phyloP scores from a whole-genome alignment of 176 grass and related monocot species.

The Pontederia paniculata region DNA sequence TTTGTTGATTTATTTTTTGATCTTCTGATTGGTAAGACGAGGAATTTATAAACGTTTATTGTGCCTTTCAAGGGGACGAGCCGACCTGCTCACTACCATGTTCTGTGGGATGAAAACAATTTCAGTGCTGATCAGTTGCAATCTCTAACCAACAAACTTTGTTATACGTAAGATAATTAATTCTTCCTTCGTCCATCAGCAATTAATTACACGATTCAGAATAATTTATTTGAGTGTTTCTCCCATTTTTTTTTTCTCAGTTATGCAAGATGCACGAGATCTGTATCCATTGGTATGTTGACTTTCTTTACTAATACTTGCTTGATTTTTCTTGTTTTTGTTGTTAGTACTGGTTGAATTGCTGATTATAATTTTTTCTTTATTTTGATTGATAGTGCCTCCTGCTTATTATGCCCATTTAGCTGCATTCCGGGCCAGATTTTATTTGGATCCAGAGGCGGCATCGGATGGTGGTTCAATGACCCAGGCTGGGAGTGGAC shows the following conservation, averaged over 20 bases:
- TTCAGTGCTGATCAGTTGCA: constrained; percentile 34
- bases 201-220: too few species aligned
- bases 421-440: background rate
- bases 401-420: constrained; percentile 8
- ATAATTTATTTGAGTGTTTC: background rate
- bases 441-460: constrained; percentile 1
- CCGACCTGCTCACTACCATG: constrained; percentile 70
- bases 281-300: constrained; percentile 3
- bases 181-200: background rate
- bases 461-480: background rate
- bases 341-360: too few species aligned
- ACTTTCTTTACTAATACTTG: too few species aligned
- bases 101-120: constrained; percentile 81
- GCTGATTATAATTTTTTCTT: too few species aligned
- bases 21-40: too few species aligned
- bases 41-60: too few species aligned
- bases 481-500: background rate
- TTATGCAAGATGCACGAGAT: background rate
- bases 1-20: background rate
- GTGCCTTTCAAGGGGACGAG: constrained; percentile 86
- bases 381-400: background rate
- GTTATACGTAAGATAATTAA: background rate
- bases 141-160: background rate
- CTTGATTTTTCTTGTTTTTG: too few species aligned
- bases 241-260: background rate